Evolutionary conservation across 768 basidiomycete species (phyloP), one percentile per base, ranked within the genome.

Genomic region (Podaxis sp.): DNA sequence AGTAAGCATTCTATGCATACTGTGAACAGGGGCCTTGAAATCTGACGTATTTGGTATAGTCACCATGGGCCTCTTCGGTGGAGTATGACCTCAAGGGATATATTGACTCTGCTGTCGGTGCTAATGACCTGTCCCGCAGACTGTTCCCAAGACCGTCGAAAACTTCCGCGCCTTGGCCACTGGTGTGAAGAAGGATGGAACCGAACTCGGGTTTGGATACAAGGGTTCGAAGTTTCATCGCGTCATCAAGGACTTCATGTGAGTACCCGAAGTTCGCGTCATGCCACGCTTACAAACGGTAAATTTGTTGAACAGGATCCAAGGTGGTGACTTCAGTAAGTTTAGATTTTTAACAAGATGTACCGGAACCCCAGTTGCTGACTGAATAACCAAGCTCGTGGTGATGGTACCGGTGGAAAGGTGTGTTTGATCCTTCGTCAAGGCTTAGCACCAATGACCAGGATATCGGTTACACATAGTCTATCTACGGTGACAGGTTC

Each of bases 261-360:
- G 59, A 69, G 84, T 69, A 36, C 13, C 52, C 39, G 46, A 26
- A 28, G 26, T 38, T 40, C 26, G 40, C 8, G 4, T 24, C 49
- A 11, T 26, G n/a, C 13, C 17, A 28, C 12, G 15, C 30, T 22
- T 39, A 51, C 22, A 49, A 28, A n/a, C 38, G n/a, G 39, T 46
- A 44, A 24, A 13, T 53, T 12, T 53, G 11, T 55, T 38, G 33
- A 33, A 64, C 65, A 93, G 92, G 93, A 95, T 96, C 69, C 96
- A 98, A 79, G 96, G 96, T 70, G 96, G 96, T 78, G 96, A 98
- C 79, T 99, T 98, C 78, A 97, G 93, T 91, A 74, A 69, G 91
- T 84, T 15, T 59, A 33, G 44, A 5, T 24, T 54, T 52, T 26
- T 22, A n/a, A 42, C 11, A 24, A 52, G 46, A 8, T n/a, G 9